Evolutionary conservation across 352 stramenopile genomes (phyloP), one percentile per base, ranked within the genome.

Genomic region (Globisporangium carolinianum): DNA sequence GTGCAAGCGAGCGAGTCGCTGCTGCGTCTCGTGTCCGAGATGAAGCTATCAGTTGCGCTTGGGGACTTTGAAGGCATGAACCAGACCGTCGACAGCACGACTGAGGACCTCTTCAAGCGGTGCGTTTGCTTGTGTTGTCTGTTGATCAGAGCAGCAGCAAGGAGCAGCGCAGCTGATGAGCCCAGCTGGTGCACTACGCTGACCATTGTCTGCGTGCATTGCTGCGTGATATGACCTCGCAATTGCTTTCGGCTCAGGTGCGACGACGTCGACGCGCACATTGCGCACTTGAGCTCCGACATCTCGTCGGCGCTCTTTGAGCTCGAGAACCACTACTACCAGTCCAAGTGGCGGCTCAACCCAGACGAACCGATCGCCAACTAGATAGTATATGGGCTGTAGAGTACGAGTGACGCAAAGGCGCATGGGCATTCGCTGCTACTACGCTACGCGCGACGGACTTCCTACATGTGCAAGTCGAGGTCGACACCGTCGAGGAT

Each of bases 1-100:
- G 83, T 87, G 42, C 83, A 93, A 62, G 83, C 83, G 14, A 89
- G 79, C 59, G 83, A 93, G 61, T 86, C 80, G 41, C 70, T 93
- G 52, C 69, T 93, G 17, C 89, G 89, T 46, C 75, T 91, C 47
- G 75, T 93, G 43, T 81, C 83, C 15, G 83, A 93, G 62, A 83
- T 93, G 68, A 93, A 93, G 67, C 60, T 93, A 48, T 85, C 77
- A 11, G 68, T 93, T 14, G 82, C 81, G 39, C 68, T 93, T 4
- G 79, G 82, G 6, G 83, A 91, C 61, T 93, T 93, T 53, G 83
- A 93, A 66, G 81, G 80, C 59, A 93, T 91, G 79, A 93, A 86
- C 58, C 81, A 91, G 66, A 88, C 78, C n/a, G 75, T 91, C 3
- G 83, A 93, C 62, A 63, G 75, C 45, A 89, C 75, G 8, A 73